These are phyloP conservation scores for Melastoma candidum DNA, from an alignment of 441 rosid species.

Conservation along the genomic window DNA sequence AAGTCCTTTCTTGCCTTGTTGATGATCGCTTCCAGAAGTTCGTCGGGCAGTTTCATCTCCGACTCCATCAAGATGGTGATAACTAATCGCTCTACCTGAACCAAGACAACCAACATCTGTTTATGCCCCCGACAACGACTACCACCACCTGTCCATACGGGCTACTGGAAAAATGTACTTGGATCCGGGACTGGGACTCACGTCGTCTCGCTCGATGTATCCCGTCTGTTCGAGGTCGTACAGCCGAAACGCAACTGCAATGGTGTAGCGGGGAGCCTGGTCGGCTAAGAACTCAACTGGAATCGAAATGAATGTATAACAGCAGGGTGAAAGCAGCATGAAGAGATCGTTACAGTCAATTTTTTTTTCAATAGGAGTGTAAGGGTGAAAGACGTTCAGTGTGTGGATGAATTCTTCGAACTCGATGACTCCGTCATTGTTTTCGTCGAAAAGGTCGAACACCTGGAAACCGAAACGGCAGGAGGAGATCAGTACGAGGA, in stretches of 20 bases:
- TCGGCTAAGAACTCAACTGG: conserved; percentile 2
- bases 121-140: too few species aligned
- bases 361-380: conserved; percentile 58
- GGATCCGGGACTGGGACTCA: conserved; percentile 18
- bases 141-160: background rate
- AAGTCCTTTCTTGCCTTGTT: background rate
- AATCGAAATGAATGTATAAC: background rate
- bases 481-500: background rate
- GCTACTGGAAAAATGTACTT: too few species aligned
- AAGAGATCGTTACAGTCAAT: conserved; percentile 52
- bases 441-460: conserved; percentile 74
- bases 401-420: conserved; percentile 78
- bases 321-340: too few species aligned
- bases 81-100: conserved; percentile 42
- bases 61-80: conserved; percentile 7
- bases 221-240: conserved; percentile 84
- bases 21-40: conserved; percentile 4
- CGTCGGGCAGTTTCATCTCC: background rate
- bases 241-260: conserved; percentile 76
- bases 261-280: conserved; percentile 4
- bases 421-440: conserved; percentile 77
- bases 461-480: conserved; percentile 30
- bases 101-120: too few species aligned
- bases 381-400: conserved; percentile 71
- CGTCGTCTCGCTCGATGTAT: conserved; percentile 75